Conservation (phyloP, 768 basidiomycete genomes). For the Hemileccinum rubropunctum region DNA sequence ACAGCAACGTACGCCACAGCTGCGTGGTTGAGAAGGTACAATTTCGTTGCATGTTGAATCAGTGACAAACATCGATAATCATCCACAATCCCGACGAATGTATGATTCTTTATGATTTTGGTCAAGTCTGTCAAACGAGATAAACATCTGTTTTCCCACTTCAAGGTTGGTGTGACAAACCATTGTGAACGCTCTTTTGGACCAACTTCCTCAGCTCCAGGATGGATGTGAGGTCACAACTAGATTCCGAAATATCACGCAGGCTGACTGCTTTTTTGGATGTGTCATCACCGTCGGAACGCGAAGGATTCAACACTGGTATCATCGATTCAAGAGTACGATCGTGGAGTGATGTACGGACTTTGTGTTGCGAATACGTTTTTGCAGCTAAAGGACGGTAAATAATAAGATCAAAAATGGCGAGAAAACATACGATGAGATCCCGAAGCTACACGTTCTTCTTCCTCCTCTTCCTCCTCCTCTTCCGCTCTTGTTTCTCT, state of each 20-base stretch:
- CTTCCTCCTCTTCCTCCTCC: conserved; percentile 32
- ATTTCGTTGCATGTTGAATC: conserved; percentile 82
- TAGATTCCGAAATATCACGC: conserved; percentile 67
- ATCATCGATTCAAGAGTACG: conserved; percentile 97
- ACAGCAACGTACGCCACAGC: conserved; percentile 65
- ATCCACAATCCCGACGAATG: conserved; percentile 91
- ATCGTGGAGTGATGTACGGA: conserved; percentile 82
- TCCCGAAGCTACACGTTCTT: conserved; percentile 23
- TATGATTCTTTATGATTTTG: conserved; percentile 83
- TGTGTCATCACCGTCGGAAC: conserved; percentile 29
- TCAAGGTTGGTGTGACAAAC: conserved; percentile 41
- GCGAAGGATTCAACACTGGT: conserved; percentile 57
- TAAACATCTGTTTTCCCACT: not conserved
- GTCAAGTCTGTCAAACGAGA: conserved; percentile 55
- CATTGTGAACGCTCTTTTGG: conserved; percentile 60
- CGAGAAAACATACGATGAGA: conserved; percentile 23
- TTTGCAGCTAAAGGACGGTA: conserved; percentile 38
- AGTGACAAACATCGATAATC: conserved; percentile 68
- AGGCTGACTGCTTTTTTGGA: conserved; percentile 28
- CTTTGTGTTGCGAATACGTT: conserved; percentile 80
- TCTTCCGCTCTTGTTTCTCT: conserved; percentile 41
- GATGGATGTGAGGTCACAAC: conserved; percentile 77
- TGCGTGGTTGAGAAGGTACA: conserved; percentile 88
- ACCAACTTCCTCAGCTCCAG: conserved; percentile 57
- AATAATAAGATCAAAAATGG: not conserved